Percentiles rank a stretch among this genome's conserved stretches.
Evolutionary conservation across 306 rosid species (phyloP).

Genomic region (Crotalaria pallida): DNA sequence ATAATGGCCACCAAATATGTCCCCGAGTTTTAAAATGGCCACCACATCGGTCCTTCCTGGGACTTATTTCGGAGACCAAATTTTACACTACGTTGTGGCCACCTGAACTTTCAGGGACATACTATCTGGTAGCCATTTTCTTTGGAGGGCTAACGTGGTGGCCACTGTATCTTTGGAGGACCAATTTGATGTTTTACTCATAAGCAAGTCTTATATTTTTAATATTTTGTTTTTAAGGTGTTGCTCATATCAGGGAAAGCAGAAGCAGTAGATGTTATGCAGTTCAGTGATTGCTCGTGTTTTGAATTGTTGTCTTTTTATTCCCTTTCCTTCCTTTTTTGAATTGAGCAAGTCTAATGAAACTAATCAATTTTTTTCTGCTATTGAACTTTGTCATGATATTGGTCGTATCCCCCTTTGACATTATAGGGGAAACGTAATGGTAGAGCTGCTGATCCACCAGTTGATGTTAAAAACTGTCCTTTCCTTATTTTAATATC

Average conservation of each 20-base stretch:
- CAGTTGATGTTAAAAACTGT: constrained; percentile 57
- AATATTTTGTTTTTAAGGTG: not conserved
- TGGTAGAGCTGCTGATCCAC: constrained; percentile 57
- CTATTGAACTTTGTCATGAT: not conserved
- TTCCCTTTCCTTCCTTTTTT: not conserved
- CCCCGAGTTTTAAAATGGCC: too few relatives aligned
- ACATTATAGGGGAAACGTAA: constrained; percentile 77
- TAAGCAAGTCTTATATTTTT: too few relatives aligned
- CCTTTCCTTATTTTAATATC: constrained; percentile 76
- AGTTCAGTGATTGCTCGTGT: not conserved
- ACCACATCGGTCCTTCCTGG: too few relatives aligned
- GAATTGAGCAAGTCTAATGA: not conserved
- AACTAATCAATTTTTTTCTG: not conserved
- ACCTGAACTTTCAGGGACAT: too few relatives aligned
- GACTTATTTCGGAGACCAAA: too few relatives aligned
- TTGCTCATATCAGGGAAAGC: not conserved
- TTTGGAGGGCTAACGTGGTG: too few relatives aligned
- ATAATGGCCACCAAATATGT: too few relatives aligned
- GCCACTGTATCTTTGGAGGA: too few relatives aligned
- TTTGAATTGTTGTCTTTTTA: not conserved
- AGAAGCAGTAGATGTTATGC: not conserved
- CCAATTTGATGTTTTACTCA: too few relatives aligned
- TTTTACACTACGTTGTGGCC: too few relatives aligned
- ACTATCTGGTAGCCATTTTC: too few relatives aligned
- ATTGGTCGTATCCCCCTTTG: constrained; percentile 30